Evolutionary conservation across 352 stramenopile genomes (phyloP).

Genomic region (Peronospora belbahrii): DNA sequence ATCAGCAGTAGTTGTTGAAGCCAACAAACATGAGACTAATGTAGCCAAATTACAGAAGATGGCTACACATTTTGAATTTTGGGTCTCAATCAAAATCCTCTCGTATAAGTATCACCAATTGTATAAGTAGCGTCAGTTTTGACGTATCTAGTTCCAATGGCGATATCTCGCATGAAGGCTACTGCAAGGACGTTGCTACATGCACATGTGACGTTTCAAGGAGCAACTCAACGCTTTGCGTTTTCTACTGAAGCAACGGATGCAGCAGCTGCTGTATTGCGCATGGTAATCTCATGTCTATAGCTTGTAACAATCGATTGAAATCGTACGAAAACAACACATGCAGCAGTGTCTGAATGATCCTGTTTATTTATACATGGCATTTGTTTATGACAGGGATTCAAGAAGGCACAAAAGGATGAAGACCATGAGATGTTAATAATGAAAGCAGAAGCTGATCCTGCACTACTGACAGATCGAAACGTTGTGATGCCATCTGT

Average conservation of each 20-base stretch:
- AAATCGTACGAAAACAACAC: too few relatives aligned
- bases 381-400: constrained; percentile 19
- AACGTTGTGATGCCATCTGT: neutral
- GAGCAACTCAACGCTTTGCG: constrained; percentile 12
- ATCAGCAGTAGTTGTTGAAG: too few relatives aligned
- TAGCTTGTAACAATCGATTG: neutral
- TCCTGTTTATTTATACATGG: constrained; percentile 13
- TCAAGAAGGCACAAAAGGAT: constrained; percentile 52
- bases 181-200: constrained; percentile 30
- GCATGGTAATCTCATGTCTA: constrained; percentile 38
- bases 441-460: neutral
- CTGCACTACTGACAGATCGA: constrained; percentile 5
- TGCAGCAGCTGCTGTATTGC: constrained; percentile 55
- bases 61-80: neutral
- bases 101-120: neutral
- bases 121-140: constrained; percentile 4
- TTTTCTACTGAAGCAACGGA: constrained; percentile 70
- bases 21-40: too few relatives aligned
- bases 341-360: neutral
- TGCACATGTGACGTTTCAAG: constrained; percentile 5
- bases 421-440: constrained; percentile 14
- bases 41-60: too few relatives aligned
- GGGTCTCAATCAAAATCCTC: neutral
- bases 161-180: constrained; percentile 34
- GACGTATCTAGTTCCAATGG: constrained; percentile 23